A percentile compares a stretch with the other conserved stretches of the same genome.
Evolutionary conservation across 805 yeast genomes (phyloP).

Genomic region (Vanderwaltozyma verrucispora): DNA sequence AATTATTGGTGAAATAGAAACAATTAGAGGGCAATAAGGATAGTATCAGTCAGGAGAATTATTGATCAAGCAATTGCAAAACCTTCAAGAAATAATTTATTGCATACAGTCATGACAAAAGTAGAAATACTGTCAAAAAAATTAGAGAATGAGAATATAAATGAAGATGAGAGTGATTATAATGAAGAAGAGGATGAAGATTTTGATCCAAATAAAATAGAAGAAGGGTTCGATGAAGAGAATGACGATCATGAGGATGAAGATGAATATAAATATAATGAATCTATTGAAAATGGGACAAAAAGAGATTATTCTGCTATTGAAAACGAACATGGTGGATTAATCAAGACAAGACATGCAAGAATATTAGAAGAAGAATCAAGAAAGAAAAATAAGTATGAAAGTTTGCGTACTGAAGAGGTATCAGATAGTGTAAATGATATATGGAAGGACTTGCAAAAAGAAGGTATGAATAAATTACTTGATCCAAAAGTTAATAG

Average conservation of each 20-base stretch:
- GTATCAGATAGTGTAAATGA: constrained; percentile 37
- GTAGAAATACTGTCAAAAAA: background rate
- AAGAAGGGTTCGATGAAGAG: constrained; percentile 28
- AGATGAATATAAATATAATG: constrained; percentile 30
- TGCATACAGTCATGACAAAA: too few species aligned
- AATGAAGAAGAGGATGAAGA: constrained; percentile 32
- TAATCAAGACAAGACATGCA: constrained; percentile 62
- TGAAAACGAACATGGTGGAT: constrained; percentile 49
- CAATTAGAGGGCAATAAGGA: too few species aligned
- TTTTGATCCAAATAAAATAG: constrained; percentile 28
- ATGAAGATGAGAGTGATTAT: constrained; percentile 17
- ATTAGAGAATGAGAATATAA: background rate
- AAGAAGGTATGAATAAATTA: constrained; percentile 22
- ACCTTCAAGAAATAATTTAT: too few species aligned
- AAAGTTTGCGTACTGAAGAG: constrained; percentile 17
- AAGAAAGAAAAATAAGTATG: constrained; percentile 23
- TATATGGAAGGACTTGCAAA: constrained; percentile 46
- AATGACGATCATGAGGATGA: constrained; percentile 20
- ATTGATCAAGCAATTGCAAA: too few species aligned
- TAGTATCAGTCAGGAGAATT: too few species aligned
- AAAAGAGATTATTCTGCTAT: constrained; percentile 38
- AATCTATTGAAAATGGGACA: constrained; percentile 24
- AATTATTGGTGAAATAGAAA: too few species aligned
- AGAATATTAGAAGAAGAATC: constrained; percentile 34
- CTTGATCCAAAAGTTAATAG: background rate